A percentile compares a stretch with the other conserved stretches of the same genome.
Evolutionary conservation across 345 rosid species (phyloP).

Genomic region (Nasturtium officinale): DNA sequence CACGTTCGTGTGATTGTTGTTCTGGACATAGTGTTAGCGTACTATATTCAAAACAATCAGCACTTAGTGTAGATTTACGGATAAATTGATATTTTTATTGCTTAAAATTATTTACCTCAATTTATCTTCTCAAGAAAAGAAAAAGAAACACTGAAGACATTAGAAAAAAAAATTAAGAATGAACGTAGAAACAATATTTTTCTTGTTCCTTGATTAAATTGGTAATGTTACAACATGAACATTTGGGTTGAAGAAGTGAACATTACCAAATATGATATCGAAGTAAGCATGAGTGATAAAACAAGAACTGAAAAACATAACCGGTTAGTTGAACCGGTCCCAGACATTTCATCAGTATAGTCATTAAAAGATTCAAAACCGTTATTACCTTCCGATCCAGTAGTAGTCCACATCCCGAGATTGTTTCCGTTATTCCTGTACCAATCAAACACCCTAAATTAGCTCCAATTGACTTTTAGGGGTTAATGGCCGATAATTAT

Average conservation of each 20-base stretch:
- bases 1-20: background rate
- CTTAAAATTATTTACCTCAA: background rate
- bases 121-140: background rate
- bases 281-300: constrained; percentile 37
- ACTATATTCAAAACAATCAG: background rate
- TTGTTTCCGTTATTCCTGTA: constrained; percentile 64
- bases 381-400: constrained; percentile 50
- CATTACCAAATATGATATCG: constrained; percentile 45
- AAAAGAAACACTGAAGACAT: background rate
- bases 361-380: constrained; percentile 45
- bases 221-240: constrained; percentile 48
- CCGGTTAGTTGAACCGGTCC: constrained; percentile 39
- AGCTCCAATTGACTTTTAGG: constrained; percentile 27
- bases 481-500: constrained; percentile 3
- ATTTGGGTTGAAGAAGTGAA: constrained; percentile 32
- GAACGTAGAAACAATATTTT: constrained; percentile 20
- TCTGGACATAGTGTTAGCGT: background rate
- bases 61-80: background rate
- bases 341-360: constrained; percentile 60
- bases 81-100: background rate
- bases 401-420: constrained; percentile 76
- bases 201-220: constrained; percentile 30
- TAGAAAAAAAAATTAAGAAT: background rate
- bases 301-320: constrained; percentile 35
- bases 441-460: constrained; percentile 26